Percentiles rank a stretch among this genome's conserved stretches.
These are phyloP conservation scores for Myriosclerotinia scirpicola DNA, from an alignment of 2,329 filamentous ascomycete genomes.

Conservation along the genomic window DNA sequence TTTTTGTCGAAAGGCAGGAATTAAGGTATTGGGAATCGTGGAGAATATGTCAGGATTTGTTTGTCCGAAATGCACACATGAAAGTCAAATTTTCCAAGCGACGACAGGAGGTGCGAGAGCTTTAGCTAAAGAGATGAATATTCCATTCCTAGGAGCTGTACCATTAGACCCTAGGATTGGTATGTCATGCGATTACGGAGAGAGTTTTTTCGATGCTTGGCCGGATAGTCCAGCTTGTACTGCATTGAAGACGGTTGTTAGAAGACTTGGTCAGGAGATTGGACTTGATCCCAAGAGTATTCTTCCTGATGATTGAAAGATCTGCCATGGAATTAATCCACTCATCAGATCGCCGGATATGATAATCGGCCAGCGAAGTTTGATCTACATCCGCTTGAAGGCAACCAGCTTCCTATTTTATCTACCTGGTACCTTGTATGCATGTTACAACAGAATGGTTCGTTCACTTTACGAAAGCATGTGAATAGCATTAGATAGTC, in stretches of 20 bases:
- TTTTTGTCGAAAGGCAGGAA: slow-evolving; percentile 93
- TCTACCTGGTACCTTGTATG: not conserved
- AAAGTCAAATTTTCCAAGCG: slow-evolving; percentile 82
- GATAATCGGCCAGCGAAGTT: not conserved
- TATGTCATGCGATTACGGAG: slow-evolving; percentile 95
- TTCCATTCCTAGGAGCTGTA: slow-evolving; percentile 86
- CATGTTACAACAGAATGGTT: not conserved
- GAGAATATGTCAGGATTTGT: slow-evolving; percentile 99
- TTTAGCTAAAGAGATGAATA: slow-evolving; percentile 80
- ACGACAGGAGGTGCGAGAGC: slow-evolving; percentile 84
- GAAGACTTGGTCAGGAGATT: slow-evolving; percentile 64
- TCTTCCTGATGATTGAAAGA: slow-evolving; percentile 16
- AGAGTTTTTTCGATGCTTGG: slow-evolving; percentile 94
- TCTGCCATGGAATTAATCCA: not conserved
- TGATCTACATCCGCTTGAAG: not conserved
- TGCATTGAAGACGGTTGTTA: slow-evolving; percentile 79
- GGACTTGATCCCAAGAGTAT: slow-evolving; percentile 43
- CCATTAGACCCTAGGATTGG: slow-evolving; percentile 91
- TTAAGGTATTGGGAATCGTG: slow-evolving; percentile 81
- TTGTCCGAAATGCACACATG: slow-evolving; percentile 83
- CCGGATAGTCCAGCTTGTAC: slow-evolving; percentile 88
- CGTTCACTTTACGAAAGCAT: not conserved
- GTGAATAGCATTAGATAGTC: not conserved
- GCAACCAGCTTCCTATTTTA: not conserved
- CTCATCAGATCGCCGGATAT: not conserved